These are phyloP conservation scores for Xylaria curta DNA, from an alignment of 495 filamentous ascomycete genomes.

Conservation along the genomic window DNA sequence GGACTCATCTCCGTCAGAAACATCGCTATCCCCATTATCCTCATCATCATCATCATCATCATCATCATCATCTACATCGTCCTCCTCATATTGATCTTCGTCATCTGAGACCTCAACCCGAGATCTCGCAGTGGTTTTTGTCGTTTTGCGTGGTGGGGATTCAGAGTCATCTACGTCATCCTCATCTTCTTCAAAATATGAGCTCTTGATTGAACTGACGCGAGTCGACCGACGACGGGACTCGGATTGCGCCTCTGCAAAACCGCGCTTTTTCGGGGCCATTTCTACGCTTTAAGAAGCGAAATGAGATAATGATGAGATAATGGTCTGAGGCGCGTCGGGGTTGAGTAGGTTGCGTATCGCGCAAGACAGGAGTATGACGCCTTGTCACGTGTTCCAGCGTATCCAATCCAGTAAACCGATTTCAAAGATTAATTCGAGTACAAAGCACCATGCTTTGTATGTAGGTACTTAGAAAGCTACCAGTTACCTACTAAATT, in stretches of 20 bases:
- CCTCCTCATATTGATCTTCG: slow-evolving; percentile 35
- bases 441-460: too few relatives aligned
- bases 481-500: neutral
- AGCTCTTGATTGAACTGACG: slow-evolving; percentile 46
- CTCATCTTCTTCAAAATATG: slow-evolving; percentile 45
- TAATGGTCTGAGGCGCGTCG: neutral
- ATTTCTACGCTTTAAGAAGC: slow-evolving; percentile 19
- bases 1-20: slow-evolving; percentile 29
- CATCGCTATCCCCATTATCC: slow-evolving; percentile 36
- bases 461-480: too few relatives aligned
- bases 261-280: slow-evolving; percentile 35
- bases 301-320: neutral
- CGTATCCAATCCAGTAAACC: neutral
- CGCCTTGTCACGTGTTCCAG: slow-evolving; percentile 17
- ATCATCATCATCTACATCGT: slow-evolving; percentile 29
- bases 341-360: neutral
- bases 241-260: slow-evolving; percentile 25
- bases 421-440: too few relatives aligned
- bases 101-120: slow-evolving; percentile 33
- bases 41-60: too few relatives aligned
- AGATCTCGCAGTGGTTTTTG: slow-evolving; percentile 28
- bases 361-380: neutral
- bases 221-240: slow-evolving; percentile 47
- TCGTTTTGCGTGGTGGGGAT: slow-evolving; percentile 26
- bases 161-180: slow-evolving; percentile 29